Conservation (phyloP, 306 rosid genomes). For the Quercus mongolica region DNA sequence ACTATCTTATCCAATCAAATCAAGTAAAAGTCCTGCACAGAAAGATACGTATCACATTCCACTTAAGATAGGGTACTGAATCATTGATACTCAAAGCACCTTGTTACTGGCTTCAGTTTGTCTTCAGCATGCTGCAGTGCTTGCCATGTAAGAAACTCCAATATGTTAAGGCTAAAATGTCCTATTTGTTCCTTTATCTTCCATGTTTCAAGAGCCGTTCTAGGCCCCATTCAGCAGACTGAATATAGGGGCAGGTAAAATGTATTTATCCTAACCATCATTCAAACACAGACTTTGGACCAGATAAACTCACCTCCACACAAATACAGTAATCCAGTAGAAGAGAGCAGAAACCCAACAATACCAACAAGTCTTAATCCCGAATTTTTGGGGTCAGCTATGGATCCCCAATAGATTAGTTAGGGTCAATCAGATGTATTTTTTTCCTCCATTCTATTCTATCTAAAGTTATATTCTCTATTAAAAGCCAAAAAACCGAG, state of each 20-base stretch:
- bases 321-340: neutral
- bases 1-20: neutral
- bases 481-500: neutral
- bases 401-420: too few relatives aligned
- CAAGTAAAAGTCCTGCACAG: neutral
- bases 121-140: neutral
- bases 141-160: neutral
- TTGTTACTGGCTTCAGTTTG: neutral
- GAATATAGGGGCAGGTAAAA: neutral
- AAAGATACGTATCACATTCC: neutral
- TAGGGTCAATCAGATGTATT: too few relatives aligned
- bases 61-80: neutral
- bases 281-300: neutral
- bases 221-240: too few relatives aligned
- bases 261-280: neutral
- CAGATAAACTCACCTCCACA: neutral
- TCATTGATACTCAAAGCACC: conserved; percentile 9
- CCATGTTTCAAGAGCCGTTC: neutral
- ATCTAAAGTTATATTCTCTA: too few relatives aligned
- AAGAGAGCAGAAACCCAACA: neutral
- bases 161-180: neutral
- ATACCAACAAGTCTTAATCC: too few relatives aligned
- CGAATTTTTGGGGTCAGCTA: too few relatives aligned
- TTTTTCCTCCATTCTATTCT: too few relatives aligned
- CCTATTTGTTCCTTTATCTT: neutral